Conservation (phyloP, 768 basidiomycete species). For the Solioccasus polychromus region DNA sequence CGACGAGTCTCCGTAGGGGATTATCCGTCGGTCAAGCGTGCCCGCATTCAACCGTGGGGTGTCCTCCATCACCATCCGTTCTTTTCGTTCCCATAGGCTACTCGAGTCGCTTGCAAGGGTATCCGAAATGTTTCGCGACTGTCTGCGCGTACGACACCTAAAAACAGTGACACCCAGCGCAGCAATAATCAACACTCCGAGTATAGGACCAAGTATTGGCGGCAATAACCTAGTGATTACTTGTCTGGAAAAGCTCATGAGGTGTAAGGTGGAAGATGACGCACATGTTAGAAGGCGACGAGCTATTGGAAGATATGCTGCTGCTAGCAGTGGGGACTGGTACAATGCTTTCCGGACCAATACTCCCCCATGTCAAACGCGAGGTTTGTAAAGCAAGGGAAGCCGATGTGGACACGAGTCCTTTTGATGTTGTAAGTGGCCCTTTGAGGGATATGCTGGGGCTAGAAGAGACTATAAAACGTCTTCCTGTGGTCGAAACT, state of each 20-base stretch:
- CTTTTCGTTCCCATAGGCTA: background rate
- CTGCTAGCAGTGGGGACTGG: constrained; percentile 4
- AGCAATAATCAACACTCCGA: constrained; percentile 7
- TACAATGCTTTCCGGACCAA: background rate
- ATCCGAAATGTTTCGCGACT: background rate
- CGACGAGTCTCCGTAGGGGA: background rate
- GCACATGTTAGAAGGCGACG: constrained; percentile 9
- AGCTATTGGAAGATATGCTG: background rate
- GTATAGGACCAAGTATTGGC: constrained; percentile 9
- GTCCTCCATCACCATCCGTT: constrained; percentile 1
- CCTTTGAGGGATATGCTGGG: too few species aligned
- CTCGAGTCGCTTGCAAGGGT: background rate
- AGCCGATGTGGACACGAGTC: too few species aligned
- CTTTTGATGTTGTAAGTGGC: too few species aligned
- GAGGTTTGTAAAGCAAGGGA: too few species aligned
- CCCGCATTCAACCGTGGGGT: background rate
- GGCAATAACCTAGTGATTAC: constrained; percentile 7
- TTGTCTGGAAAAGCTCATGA: background rate
- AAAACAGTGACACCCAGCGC: constrained; percentile 7
- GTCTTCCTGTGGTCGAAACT: background rate
- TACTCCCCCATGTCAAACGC: constrained; percentile 2
- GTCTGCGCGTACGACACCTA: constrained; percentile 1
- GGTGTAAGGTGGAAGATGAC: background rate
- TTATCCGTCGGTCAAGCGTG: background rate
- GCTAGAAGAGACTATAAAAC: background rate